Evolutionary conservation across 257 asterid species (phyloP), one percentile per base, ranked within the genome.

Genomic region (Anisodus acutangulus): DNA sequence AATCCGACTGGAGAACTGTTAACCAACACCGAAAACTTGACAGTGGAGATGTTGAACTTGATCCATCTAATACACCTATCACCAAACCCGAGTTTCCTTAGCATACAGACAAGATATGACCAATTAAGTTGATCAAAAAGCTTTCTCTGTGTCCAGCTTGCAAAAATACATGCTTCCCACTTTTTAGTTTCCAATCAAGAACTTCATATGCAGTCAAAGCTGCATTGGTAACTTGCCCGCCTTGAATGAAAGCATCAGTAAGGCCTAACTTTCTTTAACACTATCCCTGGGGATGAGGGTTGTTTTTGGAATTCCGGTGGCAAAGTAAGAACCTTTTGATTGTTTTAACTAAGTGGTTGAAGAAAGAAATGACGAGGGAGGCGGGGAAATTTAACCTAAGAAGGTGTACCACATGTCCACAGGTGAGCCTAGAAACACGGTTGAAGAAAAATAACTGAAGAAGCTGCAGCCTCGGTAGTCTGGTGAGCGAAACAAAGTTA

Each of bases 361-460:
- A 47, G 10, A 19, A 5, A 1, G 43, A 72, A 70, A 72, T 43
- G 57, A 62, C 1, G 15, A 22, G 39, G 39, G 69, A 19, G 19
- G 19, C 9, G 19, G 39, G 69, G 79, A 5, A 47, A 11, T 49
- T 0, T 17, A n/a, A 10, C 19, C 80, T 6, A 19, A 74, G 47
- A 12, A 11, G 11, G 47, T 35, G 11, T 67, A 67, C 19, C 47
- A 35, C 1, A 67, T 31, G 35, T 31, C 55, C 55, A 9, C 31
- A 5, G 4, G 62, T 76, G 45, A 76, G 45, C 26, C 45, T 12
- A 17, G 39, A 71, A 45, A 43, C 13, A 19, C 15, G 41, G 11
- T 72, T 47, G 80, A 45, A 72, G 37, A 45, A 71, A 71, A n/a
- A 45, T 72, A 11, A 19, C 59, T 47, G 81, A 51, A 74, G 62